Evolutionary conservation across 345 rosid genomes (phyloP).

Genomic region (Trapa bicornis): DNA sequence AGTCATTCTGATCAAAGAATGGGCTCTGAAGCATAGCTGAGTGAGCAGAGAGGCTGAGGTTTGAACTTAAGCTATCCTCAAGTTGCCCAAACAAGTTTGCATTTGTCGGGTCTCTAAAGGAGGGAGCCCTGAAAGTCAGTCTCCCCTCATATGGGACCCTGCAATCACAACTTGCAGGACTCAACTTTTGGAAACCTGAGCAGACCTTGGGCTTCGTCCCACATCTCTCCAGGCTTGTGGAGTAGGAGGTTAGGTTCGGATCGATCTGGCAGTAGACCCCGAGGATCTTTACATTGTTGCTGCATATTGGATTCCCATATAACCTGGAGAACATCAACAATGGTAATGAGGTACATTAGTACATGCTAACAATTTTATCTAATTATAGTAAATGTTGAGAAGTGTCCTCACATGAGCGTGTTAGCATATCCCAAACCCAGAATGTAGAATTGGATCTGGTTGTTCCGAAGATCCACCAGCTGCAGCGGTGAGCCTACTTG

Average conservation of each 20-base stretch:
- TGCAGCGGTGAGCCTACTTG: constrained; percentile 46
- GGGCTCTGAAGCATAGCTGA: constrained; percentile 74
- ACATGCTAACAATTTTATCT: no score
- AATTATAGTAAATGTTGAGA: background rate
- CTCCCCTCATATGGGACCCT: constrained; percentile 83
- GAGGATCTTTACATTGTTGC: constrained; percentile 38
- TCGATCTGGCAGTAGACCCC: constrained; percentile 61
- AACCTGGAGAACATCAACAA: constrained; percentile 33
- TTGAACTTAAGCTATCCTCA: constrained; percentile 74
- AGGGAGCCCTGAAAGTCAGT: constrained; percentile 63
- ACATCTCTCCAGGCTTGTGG: constrained; percentile 74
- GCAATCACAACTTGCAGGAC: constrained; percentile 95
- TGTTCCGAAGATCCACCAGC: constrained; percentile 68
- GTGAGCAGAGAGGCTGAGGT: constrained; percentile 62
- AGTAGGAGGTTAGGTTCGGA: constrained; percentile 47
- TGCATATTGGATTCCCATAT: constrained; percentile 75
- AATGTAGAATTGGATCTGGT: constrained; percentile 55
- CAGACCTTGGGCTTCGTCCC: constrained; percentile 36
- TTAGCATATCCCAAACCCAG: constrained; percentile 48
- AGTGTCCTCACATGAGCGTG: constrained; percentile 41
- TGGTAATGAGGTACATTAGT: background rate
- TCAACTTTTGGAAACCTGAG: constrained; percentile 50
- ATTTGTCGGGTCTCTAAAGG: constrained; percentile 61
- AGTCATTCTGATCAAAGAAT: constrained; percentile 74
- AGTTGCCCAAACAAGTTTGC: constrained; percentile 54